Percentiles rank a stretch among this genome's conserved stretches.
Evolutionary conservation across 2,329 filamentous ascomycete species (phyloP).

Genomic region (Phoma sp.): DNA sequence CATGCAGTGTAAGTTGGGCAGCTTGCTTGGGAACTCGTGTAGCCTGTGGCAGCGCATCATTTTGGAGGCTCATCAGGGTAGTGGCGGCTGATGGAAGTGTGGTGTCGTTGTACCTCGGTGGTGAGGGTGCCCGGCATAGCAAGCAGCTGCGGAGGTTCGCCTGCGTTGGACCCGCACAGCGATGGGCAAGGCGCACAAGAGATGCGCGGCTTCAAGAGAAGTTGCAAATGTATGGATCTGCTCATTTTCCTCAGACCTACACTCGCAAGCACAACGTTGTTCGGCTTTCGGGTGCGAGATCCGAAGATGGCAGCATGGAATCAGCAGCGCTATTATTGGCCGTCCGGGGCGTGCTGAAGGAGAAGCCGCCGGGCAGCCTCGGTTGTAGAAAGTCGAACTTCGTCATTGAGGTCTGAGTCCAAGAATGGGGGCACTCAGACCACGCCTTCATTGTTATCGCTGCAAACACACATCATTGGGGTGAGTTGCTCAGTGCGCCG

Average conservation of each 20-base stretch:
- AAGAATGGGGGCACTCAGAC: conserved; percentile 27
- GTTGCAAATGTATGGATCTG: neutral
- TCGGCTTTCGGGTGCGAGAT: conserved; percentile 1
- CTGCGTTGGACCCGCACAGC: neutral
- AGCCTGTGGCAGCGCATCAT: neutral
- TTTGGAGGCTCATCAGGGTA: neutral
- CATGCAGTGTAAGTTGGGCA: neutral
- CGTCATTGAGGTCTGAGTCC: conserved; percentile 16
- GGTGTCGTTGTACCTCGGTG: conserved; percentile 11
- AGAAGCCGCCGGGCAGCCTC: conserved; percentile 1
- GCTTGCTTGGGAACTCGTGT: neutral
- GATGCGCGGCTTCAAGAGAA: too few relatives aligned
- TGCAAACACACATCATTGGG: conserved; percentile 5
- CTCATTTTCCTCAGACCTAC: too few relatives aligned
- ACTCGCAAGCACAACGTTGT: neutral
- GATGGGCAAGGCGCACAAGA: neutral
- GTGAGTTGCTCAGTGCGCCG: conserved; percentile 3
- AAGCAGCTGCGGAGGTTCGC: neutral
- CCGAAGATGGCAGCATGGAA: neutral
- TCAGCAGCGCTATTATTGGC: conserved; percentile 12
- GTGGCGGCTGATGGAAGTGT: conserved; percentile 2
- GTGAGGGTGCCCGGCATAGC: conserved; percentile 1
- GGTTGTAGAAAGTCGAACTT: conserved; percentile 11
- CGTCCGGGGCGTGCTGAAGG: neutral
- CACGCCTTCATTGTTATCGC: conserved; percentile 11